Evolutionary conservation across 257 asterid species (phyloP).

Genomic region (Nemophila menziesii): DNA sequence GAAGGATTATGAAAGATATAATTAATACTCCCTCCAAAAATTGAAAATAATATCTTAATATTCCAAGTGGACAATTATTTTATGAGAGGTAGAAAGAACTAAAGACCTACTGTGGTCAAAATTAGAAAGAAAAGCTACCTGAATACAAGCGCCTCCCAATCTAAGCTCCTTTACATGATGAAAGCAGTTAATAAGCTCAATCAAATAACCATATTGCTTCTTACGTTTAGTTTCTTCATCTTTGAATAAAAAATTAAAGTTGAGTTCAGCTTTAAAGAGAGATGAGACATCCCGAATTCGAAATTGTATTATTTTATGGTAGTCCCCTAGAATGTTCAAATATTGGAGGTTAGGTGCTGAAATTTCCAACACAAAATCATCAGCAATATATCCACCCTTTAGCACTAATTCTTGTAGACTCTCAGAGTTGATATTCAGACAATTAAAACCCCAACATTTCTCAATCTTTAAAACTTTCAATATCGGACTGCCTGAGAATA

Average conservation of each 20-base stretch:
- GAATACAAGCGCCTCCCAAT: too few species aligned
- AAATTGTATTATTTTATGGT: background rate
- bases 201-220: too few species aligned
- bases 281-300: constrained; percentile 3
- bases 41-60: too few species aligned
- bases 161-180: background rate
- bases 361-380: background rate
- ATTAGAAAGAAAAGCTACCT: too few species aligned
- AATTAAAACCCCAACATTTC: background rate
- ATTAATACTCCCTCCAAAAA: too few species aligned
- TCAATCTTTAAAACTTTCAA: background rate
- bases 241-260: background rate
- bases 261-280: background rate
- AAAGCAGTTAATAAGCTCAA: constrained; percentile 4
- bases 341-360: constrained; percentile 11
- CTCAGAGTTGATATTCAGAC: background rate
- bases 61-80: too few species aligned
- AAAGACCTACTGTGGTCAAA: too few species aligned
- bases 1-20: too few species aligned
- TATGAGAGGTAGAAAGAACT: too few species aligned
- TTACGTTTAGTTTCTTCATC: too few species aligned
- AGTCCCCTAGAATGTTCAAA: background rate
- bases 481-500: constrained; percentile 1
- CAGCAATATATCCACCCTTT: too few species aligned
- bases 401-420: background rate